phyloP scores from a whole-genome alignment of 371 early-diverging fungal genomes.

The Rhizopus delemar region DNA sequence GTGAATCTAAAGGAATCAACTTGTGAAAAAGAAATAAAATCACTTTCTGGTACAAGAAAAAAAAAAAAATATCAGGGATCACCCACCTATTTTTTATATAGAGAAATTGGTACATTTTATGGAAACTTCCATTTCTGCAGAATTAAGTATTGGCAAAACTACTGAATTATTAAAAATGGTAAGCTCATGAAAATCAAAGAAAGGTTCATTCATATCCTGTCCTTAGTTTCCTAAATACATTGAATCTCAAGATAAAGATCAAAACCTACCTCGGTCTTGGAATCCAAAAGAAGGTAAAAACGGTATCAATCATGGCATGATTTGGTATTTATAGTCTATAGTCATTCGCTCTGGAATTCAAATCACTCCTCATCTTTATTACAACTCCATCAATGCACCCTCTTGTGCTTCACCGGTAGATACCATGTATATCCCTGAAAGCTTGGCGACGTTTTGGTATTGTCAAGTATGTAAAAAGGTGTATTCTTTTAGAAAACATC shows the following conservation, averaged over 20 bases:
- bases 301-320: no score
- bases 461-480: constrained; percentile 29
- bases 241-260: constrained; percentile 13
- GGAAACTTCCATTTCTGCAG: constrained; percentile 49
- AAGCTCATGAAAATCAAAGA: neutral
- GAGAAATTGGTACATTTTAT: constrained; percentile 31
- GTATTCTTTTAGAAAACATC: constrained; percentile 14
- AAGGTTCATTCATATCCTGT: neutral
- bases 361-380: constrained; percentile 37
- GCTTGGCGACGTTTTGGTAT: constrained; percentile 40
- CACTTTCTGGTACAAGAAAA: constrained; percentile 27
- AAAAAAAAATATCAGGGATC: neutral
- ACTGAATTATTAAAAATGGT: constrained; percentile 52
- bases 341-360: constrained; percentile 41
- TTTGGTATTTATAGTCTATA: no score
- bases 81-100: neutral
- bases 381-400: constrained; percentile 34
- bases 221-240: constrained; percentile 44
- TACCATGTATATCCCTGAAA: constrained; percentile 26
- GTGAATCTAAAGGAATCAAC: constrained; percentile 30
- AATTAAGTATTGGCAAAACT: constrained; percentile 40
- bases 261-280: constrained; percentile 42
- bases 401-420: constrained; percentile 32
- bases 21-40: constrained; percentile 29
- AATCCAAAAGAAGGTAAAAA: constrained; percentile 30